Base-by-base conservation (phyloP, 805 yeast species). In the Starmerella asiatica region DNA sequence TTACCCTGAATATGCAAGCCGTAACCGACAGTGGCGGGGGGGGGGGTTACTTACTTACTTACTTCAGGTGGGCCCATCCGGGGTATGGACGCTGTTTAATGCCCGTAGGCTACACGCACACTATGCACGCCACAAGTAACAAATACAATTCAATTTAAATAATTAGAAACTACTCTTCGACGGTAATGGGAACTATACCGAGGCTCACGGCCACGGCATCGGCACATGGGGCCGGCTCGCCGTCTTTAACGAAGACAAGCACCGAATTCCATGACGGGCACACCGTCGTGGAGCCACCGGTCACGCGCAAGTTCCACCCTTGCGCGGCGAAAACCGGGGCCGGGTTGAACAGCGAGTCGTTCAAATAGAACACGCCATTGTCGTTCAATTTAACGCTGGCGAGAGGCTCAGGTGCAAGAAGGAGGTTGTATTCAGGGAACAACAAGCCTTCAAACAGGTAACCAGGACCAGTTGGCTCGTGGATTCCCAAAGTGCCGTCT, bases 211-310 rank as follows among this genome's bases (percentile, higher is more conserved):
- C 40, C 20, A 53, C 43, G n/a, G 45, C 47, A 21, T 50, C 53
- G 9, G 31, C 29, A 34, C 57, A 53, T 4, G 43, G 37, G 16
- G 45, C 42, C 3, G 32, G 31, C 5, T 36, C 37, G n/a, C 33
- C 34, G 23, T 43, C 43, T 39, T 45, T 39, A 29, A 42, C 42
- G 6, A 21, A 29, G 3, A 46, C 39, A 5, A 51, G 38, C 21
- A 51, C 54, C 14, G 50, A 40, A 43, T 49, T 48, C 46, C 49
- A 47, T 14, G 49, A 38, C 4, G 58, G 58, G 37, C 58, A 54
- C 4, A 54, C 39, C 14, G 44, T 46, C 16, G 46, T 42, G 20
- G 21, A 31, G 3, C 49, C 40, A 20, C 35, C 37, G 7, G 28
- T 38, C 8, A 50, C 38, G 12, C 35, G 35, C 15, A 53, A 38